Percentiles rank a stretch among this genome's conserved stretches.
Conservation (phyloP, 2,329 filamentous ascomycete genomes). For the Trichophyton verrucosum region DNA sequence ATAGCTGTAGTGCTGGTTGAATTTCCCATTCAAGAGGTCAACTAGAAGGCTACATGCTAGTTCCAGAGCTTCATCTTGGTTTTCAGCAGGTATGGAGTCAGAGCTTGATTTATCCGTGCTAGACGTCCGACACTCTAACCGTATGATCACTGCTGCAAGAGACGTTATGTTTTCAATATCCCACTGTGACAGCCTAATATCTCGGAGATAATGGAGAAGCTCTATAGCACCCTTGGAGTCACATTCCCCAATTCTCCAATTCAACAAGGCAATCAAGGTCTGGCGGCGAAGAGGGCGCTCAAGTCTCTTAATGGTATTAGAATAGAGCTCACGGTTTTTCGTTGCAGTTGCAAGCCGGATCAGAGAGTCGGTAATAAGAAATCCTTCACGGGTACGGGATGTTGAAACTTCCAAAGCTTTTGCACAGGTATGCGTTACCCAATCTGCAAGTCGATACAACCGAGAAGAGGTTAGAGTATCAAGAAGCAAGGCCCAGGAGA, state of each 20-base stretch:
- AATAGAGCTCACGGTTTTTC: slow-evolving; percentile 28
- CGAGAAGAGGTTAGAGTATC: slow-evolving; percentile 7
- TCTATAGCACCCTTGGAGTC: slow-evolving; percentile 25
- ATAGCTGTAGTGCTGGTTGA: slow-evolving; percentile 17
- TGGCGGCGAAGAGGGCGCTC: slow-evolving; percentile 24
- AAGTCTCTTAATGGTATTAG: slow-evolving; percentile 21
- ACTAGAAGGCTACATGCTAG: slow-evolving; percentile 23
- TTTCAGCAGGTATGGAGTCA: slow-evolving; percentile 6
- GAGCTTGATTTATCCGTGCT: not conserved
- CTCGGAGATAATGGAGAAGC: slow-evolving; percentile 24
- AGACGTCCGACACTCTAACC: slow-evolving; percentile 17
- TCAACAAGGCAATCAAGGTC: slow-evolving; percentile 26
- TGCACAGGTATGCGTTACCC: slow-evolving; percentile 40
- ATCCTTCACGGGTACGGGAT: slow-evolving; percentile 32
- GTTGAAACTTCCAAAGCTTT: slow-evolving; percentile 37
- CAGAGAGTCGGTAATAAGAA: slow-evolving; percentile 40
- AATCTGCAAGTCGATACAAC: slow-evolving; percentile 38
- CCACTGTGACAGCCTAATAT: slow-evolving; percentile 26
- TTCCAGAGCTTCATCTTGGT: slow-evolving; percentile 14
- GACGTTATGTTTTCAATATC: slow-evolving; percentile 26
- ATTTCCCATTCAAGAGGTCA: slow-evolving; percentile 26
- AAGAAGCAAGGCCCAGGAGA: slow-evolving; percentile 8
- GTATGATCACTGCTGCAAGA: slow-evolving; percentile 31
- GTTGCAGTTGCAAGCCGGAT: slow-evolving; percentile 43
- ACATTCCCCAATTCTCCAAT: slow-evolving; percentile 22